Conservation (phyloP, 1,284 basidiomycete genomes). For the Fereydounia khargensis region DNA sequence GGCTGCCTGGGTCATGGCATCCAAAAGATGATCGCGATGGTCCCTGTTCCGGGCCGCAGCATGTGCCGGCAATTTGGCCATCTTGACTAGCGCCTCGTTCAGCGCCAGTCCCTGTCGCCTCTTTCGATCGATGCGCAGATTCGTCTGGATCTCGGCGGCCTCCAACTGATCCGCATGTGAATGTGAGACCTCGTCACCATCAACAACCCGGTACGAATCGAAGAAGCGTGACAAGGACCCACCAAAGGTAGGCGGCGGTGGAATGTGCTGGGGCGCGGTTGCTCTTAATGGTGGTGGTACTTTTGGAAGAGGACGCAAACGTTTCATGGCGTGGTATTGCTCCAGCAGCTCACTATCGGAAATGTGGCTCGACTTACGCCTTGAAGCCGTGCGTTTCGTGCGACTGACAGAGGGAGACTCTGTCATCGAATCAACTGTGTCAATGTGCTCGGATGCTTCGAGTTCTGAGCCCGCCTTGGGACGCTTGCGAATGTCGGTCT, state of each 20-base stretch:
- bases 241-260: constrained; percentile 11
- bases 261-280: constrained; percentile 27
- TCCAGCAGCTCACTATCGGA: constrained; percentile 24
- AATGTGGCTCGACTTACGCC: no score
- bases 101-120: constrained; percentile 28
- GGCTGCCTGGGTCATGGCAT: constrained; percentile 19
- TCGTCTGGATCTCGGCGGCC: constrained; percentile 13
- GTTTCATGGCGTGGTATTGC: constrained; percentile 19
- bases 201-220: constrained; percentile 22
- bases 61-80: constrained; percentile 18
- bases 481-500: neutral
- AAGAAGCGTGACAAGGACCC: constrained; percentile 15
- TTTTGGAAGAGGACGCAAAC: constrained; percentile 19
- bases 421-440: no score
- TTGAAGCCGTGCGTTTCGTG: no score
- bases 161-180: constrained; percentile 8
- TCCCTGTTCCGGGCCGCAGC: constrained; percentile 18
- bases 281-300: constrained; percentile 24
- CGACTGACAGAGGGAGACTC: no score
- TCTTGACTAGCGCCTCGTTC: constrained; percentile 9
- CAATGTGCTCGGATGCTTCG: neutral
- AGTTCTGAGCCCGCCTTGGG: neutral
- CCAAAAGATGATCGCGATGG: constrained; percentile 39
- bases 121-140: constrained; percentile 25
- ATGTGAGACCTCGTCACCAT: constrained; percentile 18